Conservation (phyloP, 2,329 filamentous ascomycete species). For the Rhexocercosporidium sp. region DNA sequence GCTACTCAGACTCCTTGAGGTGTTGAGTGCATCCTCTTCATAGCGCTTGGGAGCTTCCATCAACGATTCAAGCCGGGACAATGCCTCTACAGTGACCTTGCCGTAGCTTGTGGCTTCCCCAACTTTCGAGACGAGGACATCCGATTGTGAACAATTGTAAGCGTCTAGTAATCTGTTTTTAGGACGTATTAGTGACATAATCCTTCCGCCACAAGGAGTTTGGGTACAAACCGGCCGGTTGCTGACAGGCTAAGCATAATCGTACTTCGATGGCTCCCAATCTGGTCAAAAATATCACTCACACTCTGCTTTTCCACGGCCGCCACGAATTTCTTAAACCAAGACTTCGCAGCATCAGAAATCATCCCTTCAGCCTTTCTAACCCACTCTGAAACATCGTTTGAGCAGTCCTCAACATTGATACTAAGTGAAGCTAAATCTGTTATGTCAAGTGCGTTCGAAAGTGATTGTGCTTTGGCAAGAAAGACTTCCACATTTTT, state of each 20-base stretch:
- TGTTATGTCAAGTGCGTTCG: too few relatives aligned
- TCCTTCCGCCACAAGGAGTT: background rate
- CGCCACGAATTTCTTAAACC: too few relatives aligned
- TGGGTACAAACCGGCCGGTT: background rate
- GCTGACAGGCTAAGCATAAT: background rate
- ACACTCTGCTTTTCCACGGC: too few relatives aligned
- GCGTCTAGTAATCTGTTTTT: background rate
- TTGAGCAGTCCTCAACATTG: too few relatives aligned
- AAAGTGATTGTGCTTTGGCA: too few relatives aligned
- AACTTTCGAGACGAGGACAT: background rate
- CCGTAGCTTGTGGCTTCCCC: background rate
- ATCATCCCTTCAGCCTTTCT: too few relatives aligned
- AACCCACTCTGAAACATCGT: too few relatives aligned
- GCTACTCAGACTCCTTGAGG: background rate
- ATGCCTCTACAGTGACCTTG: background rate
- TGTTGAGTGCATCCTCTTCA: background rate
- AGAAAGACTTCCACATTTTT: too few relatives aligned
- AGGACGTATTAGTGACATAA: background rate
- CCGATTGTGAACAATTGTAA: background rate
- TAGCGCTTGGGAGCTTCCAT: background rate
- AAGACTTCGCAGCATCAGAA: too few relatives aligned
- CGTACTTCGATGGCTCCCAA: background rate
- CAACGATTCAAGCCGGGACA: background rate
- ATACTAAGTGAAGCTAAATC: too few relatives aligned
- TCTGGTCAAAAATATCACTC: too few relatives aligned